Conservation (phyloP, 2,329 filamentous ascomycete genomes). For the Ramularia collo-cygni region DNA sequence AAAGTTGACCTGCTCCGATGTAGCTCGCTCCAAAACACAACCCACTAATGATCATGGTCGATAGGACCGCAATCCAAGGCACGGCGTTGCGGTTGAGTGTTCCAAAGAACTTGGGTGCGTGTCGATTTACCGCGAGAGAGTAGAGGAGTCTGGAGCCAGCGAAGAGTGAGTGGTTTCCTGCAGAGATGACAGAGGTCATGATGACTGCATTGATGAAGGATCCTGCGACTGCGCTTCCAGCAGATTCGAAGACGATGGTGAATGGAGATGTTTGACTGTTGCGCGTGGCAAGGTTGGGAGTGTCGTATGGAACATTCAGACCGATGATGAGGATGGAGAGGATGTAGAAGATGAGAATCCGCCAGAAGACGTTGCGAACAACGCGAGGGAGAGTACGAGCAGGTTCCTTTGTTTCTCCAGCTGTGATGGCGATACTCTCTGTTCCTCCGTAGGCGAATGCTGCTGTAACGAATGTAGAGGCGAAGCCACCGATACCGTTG, state of each 20-base stretch:
- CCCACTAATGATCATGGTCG: conserved; percentile 36
- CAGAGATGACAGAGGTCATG: conserved; percentile 52
- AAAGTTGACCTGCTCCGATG: conserved; percentile 57
- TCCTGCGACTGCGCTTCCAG: conserved; percentile 49
- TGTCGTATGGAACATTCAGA: conserved; percentile 68
- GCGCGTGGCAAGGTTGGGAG: conserved; percentile 37
- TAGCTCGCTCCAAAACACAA: conserved; percentile 58
- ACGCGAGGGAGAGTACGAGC: conserved; percentile 55
- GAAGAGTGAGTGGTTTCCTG: conserved; percentile 54
- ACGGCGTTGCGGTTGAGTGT: conserved; percentile 44
- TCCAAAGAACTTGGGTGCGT: conserved; percentile 52
- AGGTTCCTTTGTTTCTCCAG: conserved; percentile 59
- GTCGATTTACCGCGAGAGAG: conserved; percentile 46
- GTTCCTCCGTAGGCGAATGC: conserved; percentile 55
- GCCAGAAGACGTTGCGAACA: conserved; percentile 67
- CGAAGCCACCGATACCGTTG: conserved; percentile 58
- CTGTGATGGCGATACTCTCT: conserved; percentile 59
- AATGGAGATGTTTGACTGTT: conserved; percentile 41
- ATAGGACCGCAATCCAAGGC: conserved; percentile 44
- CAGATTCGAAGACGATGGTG: conserved; percentile 56
- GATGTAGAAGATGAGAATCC: conserved; percentile 73
- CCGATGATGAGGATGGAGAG: conserved; percentile 66
- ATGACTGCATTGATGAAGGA: conserved; percentile 57
- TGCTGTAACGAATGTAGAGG: conserved; percentile 57
- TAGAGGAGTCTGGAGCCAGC: conserved; percentile 53